Base-by-base conservation (phyloP, 371 early-diverging fungal genomes). In the Coemansia sp. region DNA sequence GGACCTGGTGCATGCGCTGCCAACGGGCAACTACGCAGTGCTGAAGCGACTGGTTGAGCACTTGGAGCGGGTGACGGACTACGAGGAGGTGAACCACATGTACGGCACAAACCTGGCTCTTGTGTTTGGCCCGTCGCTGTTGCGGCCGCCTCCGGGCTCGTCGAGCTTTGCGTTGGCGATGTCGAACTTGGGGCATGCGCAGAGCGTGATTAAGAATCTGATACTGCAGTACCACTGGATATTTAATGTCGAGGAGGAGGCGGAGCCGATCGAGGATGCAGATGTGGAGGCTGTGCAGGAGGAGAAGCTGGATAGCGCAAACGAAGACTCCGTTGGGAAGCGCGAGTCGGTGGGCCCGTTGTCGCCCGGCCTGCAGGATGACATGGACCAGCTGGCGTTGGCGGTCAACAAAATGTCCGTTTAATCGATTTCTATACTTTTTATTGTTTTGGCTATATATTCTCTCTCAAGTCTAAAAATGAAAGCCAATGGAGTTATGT, bases 21-120 rank as follows among this genome's bases (percentile, higher is more conserved):
- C 93, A 0, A 56, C 71, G 20, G 67, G 83, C n/a, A 92, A 93
- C 71, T 92, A 90, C 64, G 66, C 78, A 5, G 79, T 92, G 40
- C 81, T 93, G 14, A 90, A 90, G 72, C 83, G 87, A 28, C 73
- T 93, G 23, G 82, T 92, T 42, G 93, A 92, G 67, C 93, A 92
- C 65, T 81, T 93, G 61, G 91, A 93, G 69, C 85, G 80, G 79
- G 90, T 93, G 7, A 93, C 93, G 2, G 93, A 92, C 73, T 91
- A 82, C 58, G 91, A 92, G 68, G 90, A 90, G 44, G 83, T 84
- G 69, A 93, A 92, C 69, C 92, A 93, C 67, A 93, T 93, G 93
- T 92, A 92, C 69, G 91, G 90, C 16, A 89, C 89, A 25, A 93
- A 93, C 59, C 82, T 93, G 30, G 93, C 93, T 2, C 90, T 93